phyloP scores from a whole-genome alignment of 192 early-diverging fungal genomes.

The Powellomyces hirtus region DNA sequence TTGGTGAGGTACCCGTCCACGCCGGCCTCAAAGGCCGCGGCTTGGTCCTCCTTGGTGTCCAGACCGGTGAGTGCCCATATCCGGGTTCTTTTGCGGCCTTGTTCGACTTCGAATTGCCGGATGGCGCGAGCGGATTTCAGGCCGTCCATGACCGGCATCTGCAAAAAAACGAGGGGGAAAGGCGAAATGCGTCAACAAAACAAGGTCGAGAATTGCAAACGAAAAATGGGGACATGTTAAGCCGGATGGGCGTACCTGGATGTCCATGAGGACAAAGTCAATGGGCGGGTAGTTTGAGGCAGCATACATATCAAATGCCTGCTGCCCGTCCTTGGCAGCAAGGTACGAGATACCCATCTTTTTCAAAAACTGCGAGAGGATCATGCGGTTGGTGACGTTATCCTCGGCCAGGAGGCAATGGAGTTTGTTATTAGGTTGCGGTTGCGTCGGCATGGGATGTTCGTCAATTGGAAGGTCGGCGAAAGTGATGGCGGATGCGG shows the following conservation, averaged over 20 bases:
- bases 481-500: neutral
- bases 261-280: constrained; percentile 18
- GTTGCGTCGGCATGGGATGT: neutral
- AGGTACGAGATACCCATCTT: constrained; percentile 10
- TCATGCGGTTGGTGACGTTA: constrained; percentile 22
- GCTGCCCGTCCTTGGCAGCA: constrained; percentile 8
- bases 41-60: neutral
- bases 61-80: constrained; percentile 13
- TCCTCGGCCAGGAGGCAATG: constrained; percentile 19
- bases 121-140: neutral
- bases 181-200: too few relatives aligned
- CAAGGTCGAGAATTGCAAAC: too few relatives aligned
- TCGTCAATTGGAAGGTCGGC: neutral
- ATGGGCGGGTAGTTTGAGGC: neutral
- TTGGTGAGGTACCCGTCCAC: constrained; percentile 19
- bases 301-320: constrained; percentile 1
- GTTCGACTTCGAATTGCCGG: neutral
- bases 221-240: too few relatives aligned
- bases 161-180: neutral
- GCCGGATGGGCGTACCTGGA: too few relatives aligned
- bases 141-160: constrained; percentile 3
- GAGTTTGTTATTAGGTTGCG: neutral
- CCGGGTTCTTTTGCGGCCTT: neutral
- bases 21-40: constrained; percentile 13
- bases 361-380: constrained; percentile 16